Evolutionary conservation across 164 flowering plant species (phyloP), one percentile per base, ranked within the genome.

Genomic region (Umbilicus rupestris): DNA sequence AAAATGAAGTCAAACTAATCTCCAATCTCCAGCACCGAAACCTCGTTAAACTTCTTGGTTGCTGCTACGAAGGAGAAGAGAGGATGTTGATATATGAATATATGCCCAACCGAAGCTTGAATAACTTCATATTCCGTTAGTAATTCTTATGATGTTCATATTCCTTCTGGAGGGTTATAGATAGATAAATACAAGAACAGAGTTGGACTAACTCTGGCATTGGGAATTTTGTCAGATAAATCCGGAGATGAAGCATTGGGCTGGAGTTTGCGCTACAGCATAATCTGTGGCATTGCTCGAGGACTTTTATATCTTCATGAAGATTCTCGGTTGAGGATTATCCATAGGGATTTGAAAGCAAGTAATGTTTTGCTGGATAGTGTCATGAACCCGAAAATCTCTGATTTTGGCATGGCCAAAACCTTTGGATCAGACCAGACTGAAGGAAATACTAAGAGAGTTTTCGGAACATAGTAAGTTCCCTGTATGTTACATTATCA

Each of bases 321-420:
- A 44, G 69, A 74, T 64, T 76, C 79, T 5, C 72, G 76, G 50
- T 52, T 79, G 39, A 72, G 58, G 70, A 70, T 76, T 6, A 72
- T 74, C n/a, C 80, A 74, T 29, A 66, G 75, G 64, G n/a, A n/a
- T n/a, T n/a, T n/a, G n/a, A n/a, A 68, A 69, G 73, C 69, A 26
- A 68, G 65, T 41, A 78, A 75, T 65, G 63, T 72, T 63, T 52
- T 78, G 52, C 76, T 73, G 47, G 81, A 73, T 31, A 39, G 69
- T 17, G 69, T 71, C 15, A 72, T 79, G 79, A 74, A 72, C 22
- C 78, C 79, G 3, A 75, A 75, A 63, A 74, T 76, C 26, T 76
- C 82, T 3, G 82, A 76, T 62, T 79, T 79, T 66, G 82, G 82
- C 15, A 45, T 78, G 78, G 82, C 78, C 33, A 73, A 73, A 70